Evolutionary conservation across 2,329 filamentous ascomycete genomes (phyloP).

Genomic region (Stenocarpella maydis): DNA sequence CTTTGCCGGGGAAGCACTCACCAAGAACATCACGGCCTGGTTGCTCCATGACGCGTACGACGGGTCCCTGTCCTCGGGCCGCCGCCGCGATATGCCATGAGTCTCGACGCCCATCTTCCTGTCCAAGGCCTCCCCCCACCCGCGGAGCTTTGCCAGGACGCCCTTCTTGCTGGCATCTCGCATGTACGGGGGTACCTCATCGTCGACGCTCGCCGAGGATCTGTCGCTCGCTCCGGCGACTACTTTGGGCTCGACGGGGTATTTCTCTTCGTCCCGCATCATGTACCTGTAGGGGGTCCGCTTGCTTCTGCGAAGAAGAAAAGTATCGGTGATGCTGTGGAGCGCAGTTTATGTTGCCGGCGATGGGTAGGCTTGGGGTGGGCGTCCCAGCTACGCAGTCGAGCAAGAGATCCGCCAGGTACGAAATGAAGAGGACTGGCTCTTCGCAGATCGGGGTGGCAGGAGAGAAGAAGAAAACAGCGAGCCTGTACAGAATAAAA

Average conservation of each 20-base stretch:
- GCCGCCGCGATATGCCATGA: conserved; percentile 54
- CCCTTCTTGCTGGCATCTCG: conserved; percentile 37
- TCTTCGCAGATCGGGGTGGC: neutral
- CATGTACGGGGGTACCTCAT: conserved; percentile 33
- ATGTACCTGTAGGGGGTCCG: neutral
- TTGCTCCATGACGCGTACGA: conserved; percentile 48
- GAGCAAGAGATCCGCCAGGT: neutral
- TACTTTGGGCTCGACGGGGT: conserved; percentile 26
- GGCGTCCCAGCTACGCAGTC: neutral
- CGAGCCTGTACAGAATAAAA: neutral
- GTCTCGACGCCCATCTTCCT: conserved; percentile 57
- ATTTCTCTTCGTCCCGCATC: conserved; percentile 34
- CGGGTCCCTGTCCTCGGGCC: conserved; percentile 52
- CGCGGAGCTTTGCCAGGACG: conserved; percentile 48
- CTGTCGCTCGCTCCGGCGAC: conserved; percentile 14
- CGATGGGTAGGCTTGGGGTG: neutral
- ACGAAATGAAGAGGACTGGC: neutral
- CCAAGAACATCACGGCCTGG: conserved; percentile 57
- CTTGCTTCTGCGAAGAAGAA: too few relatives aligned
- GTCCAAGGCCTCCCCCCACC: conserved; percentile 54
- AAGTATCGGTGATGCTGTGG: neutral
- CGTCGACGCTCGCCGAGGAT: conserved; percentile 21
- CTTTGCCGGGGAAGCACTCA: neutral
- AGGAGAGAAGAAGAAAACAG: neutral
- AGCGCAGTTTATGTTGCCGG: neutral